Base-by-base conservation (phyloP, 108 stramenopile genomes). In the Stephanodiscus minutulus region DNA sequence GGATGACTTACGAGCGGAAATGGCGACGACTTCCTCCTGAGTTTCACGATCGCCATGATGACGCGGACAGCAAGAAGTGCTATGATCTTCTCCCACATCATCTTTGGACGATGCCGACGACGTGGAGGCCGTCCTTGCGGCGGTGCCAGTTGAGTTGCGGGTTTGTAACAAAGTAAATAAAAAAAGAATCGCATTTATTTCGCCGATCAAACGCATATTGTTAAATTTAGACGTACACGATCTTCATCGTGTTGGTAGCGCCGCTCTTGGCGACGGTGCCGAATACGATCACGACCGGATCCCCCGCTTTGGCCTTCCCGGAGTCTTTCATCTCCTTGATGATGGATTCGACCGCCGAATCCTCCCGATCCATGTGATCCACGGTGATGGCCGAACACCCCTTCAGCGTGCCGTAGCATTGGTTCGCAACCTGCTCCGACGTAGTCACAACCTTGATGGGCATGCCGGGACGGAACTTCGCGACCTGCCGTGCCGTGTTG, bases 401-500 rank as follows among this genome's bases (percentile, higher is more conserved):
- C 73, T 89, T 87, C 76, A 90, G 57, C 61, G 90, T 63, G 68
- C 94, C 96, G 70, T 72, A 82, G 35, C 77, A 78, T 79, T 97
- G 96, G 36, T 95, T 86, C 28, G 98, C 98, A 7, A 93, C 90
- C 58, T 85, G 77, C 43, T 69, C 79, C 31, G 73, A 66, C 15
- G 89, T 78, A 3, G 98, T 98, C 61, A 97, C 77, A 58, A 92
- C 92, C 53, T 95, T 62, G 47, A 98, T 70, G 21, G 92, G 91
- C 67, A 96, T 76, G 36, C 82, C 83, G 6, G 98, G 98, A 58
- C 98, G 96, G 92, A 98, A 99, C 77, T 98, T 98, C 68, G 98
- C 96, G 35, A 99, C 84, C 59, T 96, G 85, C 53, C 90, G 91
- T 7, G 98, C 97, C 22, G 97, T 97, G 68, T 73, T 83, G 35